Base-by-base conservation (phyloP, 2,329 filamentous ascomycete species). In the Diaporthe destruens region DNA sequence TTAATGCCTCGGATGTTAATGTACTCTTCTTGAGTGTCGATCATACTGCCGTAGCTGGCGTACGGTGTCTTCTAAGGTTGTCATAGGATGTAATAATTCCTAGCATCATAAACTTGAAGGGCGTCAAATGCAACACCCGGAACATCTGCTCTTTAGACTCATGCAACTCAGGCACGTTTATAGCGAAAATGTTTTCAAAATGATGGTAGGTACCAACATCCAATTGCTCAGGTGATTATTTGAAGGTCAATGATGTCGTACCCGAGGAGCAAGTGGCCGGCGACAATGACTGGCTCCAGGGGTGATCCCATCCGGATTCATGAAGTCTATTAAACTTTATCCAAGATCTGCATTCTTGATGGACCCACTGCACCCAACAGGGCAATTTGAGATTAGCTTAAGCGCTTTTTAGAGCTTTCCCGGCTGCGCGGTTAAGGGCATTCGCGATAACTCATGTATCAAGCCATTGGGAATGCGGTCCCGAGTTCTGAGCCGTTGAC, bases 251-350 rank as follows among this genome's bases (percentile, higher is more conserved):
- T 16, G 29, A 34, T 25, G 20, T 51, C 1, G 44, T 51, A 34
- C 23, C 44, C 6, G 20, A 34, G 7, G 6, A 44, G 4, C 23
- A 65, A 34, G 61, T 29, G 14, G 44, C 29, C 29, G 59, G 44
- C 59, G 16, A 8, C 4, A 12, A 16, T 63, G 42, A 36, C 12
- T 29, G 8, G 29, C 29, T 29, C 29, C 29, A 29, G 29, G 29
- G 59, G 44, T 32, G 20, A 18, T 65, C 29, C 61, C 32, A 51
- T 44, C 42, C 23, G 29, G 29, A 29, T 29, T 29, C 32, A 3
- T 39, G 11, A 51, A 36, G 3, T 36, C 23, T 65, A 36, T 36
- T 65, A 51, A 65, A 65, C 44, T 51, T 65, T 65, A 51, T 51
- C 14, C 61, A 25, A 51, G 61, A 36, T 39, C 61, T 65, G 11